Base-by-base conservation (phyloP, 768 basidiomycete species). In the Boletus reticulatus region DNA sequence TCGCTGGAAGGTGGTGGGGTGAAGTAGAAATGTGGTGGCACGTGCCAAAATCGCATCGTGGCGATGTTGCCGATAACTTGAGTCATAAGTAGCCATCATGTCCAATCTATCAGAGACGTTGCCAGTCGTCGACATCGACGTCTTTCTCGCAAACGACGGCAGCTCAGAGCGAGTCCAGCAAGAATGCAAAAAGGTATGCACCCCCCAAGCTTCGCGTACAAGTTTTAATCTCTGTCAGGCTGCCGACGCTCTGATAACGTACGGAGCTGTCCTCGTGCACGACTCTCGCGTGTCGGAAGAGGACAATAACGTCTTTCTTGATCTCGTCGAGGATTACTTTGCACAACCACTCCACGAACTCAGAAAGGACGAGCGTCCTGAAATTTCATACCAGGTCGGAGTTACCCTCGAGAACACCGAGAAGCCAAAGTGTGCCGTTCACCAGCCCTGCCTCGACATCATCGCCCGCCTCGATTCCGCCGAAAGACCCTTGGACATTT, bases 321-420 rank as follows among this genome's bases (percentile, higher is more conserved):
- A 97, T 73, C 78, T 96, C 45, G 78, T 95, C 42, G 95, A 98
- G 68, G 92, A 95, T 70, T 98, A 98, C 72, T 98, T 98, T 66
- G 78, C 80, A 8, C 94, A 94, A 68, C 80, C 86, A 0, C 66
- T 77, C 34, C 72, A 74, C 3, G 77, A 76, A 1, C 75, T 98
- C 53, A 77, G 80, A 75, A 77, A 82, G 60, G 95, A 98, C 59
- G 87, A 92, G 67, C 83, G 85, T 17, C 92, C 92, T 0, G 92
- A 97, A 61, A 75, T 92, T 12, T 85, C 89, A 52, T 98, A 93
- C 71, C 95, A 98, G 73, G 86, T 93, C 41, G 94, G 95, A 3
- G 93, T 94, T 6, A 97, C 94, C 6, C 83, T 96, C n/a, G 93
- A 95, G 73, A 94, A 95, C 70, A 98, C 94, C 3, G 95, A 97